Base-by-base conservation (phyloP, 108 stramenopile species). In the Cyclotella baltica region DNA sequence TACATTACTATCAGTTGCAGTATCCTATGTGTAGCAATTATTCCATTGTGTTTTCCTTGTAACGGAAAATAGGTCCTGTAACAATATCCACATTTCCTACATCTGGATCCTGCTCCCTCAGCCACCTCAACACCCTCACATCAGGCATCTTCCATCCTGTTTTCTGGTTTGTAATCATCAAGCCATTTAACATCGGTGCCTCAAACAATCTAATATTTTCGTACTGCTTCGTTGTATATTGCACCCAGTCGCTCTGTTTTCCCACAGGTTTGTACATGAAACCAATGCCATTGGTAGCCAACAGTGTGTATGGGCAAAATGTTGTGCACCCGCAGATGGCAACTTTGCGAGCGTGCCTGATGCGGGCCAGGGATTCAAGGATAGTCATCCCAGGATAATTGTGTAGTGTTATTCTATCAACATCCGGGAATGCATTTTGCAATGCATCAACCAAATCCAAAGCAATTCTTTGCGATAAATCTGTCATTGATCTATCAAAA, bases 371-470 rank as follows among this genome's bases (percentile, higher is more conserved):
- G 6, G 47, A 48, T n/a, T 48, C 47, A 16, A 48, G 18, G 2
- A 48, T 48, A n/a, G 47, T 48, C 6, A 16, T n/a, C 2, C n/a
- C n/a, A 48, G 47, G 47, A 48, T n/a, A n/a, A 6, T 48, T 48
- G n/a, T 48, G 47, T 16, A 48, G 47, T n/a, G 19, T 48, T 16
- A 48, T n/a, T n/a, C n/a, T n/a, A n/a, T 4, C 6, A n/a, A n/a
- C 47, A 16, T 48, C 4, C 18, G 47, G 47, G n/a, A 48, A 48
- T n/a, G 18, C 47, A n/a, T 16, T 48, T 6, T 48, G 47, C 1
- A 48, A n/a, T 2, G 47, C 47, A n/a, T n/a, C n/a, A n/a, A 48
- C 47, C n/a, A 48, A 48, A 48, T 48, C 47, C 47, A 48, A 48
- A 2, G 47, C 47, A n/a, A 48, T 48, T n/a, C 18, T 48, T 6